These are phyloP conservation scores for Tulasnella sp. DNA, from an alignment of 768 basidiomycete species.

Conservation along the genomic window DNA sequence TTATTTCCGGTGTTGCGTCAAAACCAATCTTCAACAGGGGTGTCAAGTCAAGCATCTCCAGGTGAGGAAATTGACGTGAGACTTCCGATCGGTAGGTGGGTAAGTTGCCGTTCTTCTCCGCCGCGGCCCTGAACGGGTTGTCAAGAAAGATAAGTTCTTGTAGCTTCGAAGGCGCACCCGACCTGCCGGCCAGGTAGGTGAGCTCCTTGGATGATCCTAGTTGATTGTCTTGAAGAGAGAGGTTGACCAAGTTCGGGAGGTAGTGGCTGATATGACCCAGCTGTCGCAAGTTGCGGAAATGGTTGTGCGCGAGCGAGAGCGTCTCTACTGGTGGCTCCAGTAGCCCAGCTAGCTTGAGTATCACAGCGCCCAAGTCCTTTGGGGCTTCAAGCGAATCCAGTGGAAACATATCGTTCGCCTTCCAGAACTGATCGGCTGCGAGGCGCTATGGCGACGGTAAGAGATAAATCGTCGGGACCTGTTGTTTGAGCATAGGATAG, in stretches of 20 bases:
- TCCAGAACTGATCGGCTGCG: slow-evolving; percentile 63
- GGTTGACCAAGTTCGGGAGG: slow-evolving; percentile 66
- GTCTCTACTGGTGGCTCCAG: slow-evolving; percentile 68
- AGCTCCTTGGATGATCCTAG: slow-evolving; percentile 60
- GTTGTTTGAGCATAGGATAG: neutral
- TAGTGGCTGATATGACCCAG: slow-evolving; percentile 55
- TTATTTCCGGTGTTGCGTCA: slow-evolving; percentile 39
- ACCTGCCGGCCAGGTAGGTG: slow-evolving; percentile 47
- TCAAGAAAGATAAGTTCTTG: slow-evolving; percentile 64
- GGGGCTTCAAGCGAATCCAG: slow-evolving; percentile 59
- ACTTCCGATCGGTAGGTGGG: slow-evolving; percentile 61
- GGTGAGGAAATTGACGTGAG: slow-evolving; percentile 43
- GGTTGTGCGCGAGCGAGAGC: slow-evolving; percentile 74
- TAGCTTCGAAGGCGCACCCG: slow-evolving; percentile 42
- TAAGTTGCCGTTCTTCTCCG: slow-evolving; percentile 42
- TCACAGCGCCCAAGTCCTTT: slow-evolving; percentile 47
- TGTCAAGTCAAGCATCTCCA: slow-evolving; percentile 77
- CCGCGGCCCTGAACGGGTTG: slow-evolving; percentile 60
- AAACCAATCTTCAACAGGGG: slow-evolving; percentile 70
- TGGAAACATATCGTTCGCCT: slow-evolving; percentile 54
- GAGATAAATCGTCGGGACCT: neutral
- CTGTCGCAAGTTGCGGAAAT: slow-evolving; percentile 47
- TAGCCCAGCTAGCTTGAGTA: slow-evolving; percentile 77
- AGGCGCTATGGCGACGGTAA: slow-evolving; percentile 51
- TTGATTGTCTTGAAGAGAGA: slow-evolving; percentile 70